These are phyloP conservation scores for Psidium friedrichsthalianum DNA, from an alignment of 345 rosid species.

Conservation along the genomic window DNA sequence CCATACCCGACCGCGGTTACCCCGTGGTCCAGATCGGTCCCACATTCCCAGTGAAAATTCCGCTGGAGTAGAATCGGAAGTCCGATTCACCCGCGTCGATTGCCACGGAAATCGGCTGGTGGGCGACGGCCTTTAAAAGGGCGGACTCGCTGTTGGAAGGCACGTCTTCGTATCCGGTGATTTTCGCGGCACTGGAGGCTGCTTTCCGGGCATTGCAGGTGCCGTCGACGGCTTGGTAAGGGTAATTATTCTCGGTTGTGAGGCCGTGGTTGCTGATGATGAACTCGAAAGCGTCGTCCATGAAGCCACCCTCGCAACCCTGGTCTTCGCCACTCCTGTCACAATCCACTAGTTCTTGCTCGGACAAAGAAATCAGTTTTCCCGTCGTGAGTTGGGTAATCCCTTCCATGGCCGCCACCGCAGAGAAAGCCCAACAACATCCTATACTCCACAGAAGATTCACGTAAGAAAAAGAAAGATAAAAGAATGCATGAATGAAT, in stretches of 20 bases:
- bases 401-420: constrained; percentile 7
- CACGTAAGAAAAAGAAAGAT: not conserved
- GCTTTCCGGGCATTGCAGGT: constrained; percentile 3
- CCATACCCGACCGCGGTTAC: not conserved
- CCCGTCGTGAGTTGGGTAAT: not conserved
- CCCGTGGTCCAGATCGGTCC: not conserved
- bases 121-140: constrained; percentile 6
- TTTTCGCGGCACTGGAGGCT: not conserved
- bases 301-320: constrained; percentile 20
- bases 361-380: constrained; percentile 14
- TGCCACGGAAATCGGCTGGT: constrained; percentile 9
- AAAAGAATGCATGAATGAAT: not conserved
- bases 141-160: constrained; percentile 3
- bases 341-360: constrained; percentile 23
- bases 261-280: constrained; percentile 11
- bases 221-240: constrained; percentile 2
- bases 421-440: constrained; percentile 20
- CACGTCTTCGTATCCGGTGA: constrained; percentile 5
- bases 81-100: not conserved
- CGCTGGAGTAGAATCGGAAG: constrained; percentile 6
- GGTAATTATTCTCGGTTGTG: constrained; percentile 10
- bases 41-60: not conserved
- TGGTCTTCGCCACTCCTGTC: constrained; percentile 5
- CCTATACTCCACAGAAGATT: not conserved
- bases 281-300: constrained; percentile 18